A percentile compares a stretch with the other conserved stretches of the same genome.
These are phyloP conservation scores for Mycena citricolor DNA, from an alignment of 1,284 basidiomycete genomes.

Conservation along the genomic window DNA sequence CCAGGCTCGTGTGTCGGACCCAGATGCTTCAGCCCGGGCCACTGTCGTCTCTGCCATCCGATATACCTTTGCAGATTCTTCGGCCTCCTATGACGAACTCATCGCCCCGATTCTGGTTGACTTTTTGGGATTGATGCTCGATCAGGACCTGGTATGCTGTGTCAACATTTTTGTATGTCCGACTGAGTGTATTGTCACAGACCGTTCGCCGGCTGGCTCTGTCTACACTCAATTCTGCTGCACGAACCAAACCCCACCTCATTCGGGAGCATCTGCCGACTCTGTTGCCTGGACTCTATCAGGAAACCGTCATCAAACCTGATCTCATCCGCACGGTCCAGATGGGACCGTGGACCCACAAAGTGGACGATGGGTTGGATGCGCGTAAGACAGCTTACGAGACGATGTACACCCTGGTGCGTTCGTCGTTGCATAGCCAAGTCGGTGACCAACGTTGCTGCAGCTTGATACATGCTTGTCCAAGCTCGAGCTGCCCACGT, in stretches of 20 bases:
- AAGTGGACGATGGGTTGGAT: conserved; percentile 91
- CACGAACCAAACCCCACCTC: conserved; percentile 91
- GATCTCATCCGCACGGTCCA: conserved; percentile 89
- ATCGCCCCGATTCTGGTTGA: conserved; percentile 85
- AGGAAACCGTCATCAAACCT: conserved; percentile 79
- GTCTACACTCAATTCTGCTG: conserved; percentile 90
- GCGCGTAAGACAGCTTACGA: conserved; percentile 97
- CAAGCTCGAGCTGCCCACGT: conserved; percentile 84
- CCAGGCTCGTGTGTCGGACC: conserved; percentile 67
- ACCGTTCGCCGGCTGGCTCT: conserved; percentile 85
- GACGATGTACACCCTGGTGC: conserved; percentile 91
- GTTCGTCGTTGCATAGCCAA: conserved; percentile 29
- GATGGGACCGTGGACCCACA: conserved; percentile 99
- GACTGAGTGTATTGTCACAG: conserved; percentile 40
- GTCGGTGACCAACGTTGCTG: conserved; percentile 16
- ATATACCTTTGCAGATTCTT: conserved; percentile 91
- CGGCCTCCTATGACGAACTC: conserved; percentile 83
- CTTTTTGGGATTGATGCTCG: conserved; percentile 86
- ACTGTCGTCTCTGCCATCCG: conserved; percentile 93
- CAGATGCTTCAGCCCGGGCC: conserved; percentile 73
- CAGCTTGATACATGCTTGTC: conserved; percentile 88
- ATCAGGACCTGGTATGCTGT: conserved; percentile 74
- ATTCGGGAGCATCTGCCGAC: conserved; percentile 80
- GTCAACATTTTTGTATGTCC: neutral
- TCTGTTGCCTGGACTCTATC: conserved; percentile 84